These are phyloP conservation scores for Dioscorea cayenensis DNA, from an alignment of 116 monocot genomes.

Conservation along the genomic window DNA sequence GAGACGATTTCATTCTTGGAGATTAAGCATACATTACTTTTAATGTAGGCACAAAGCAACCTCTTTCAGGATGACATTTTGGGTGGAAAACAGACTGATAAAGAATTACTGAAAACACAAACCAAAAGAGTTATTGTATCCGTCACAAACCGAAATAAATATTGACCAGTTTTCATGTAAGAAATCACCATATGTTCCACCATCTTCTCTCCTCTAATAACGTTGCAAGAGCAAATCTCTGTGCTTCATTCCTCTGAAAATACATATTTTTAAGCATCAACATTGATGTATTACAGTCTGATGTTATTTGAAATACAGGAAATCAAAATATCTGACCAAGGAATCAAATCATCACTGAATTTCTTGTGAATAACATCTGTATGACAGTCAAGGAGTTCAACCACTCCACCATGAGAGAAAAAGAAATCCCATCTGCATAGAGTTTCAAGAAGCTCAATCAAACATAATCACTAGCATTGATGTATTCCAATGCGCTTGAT, in stretches of 20 bases:
- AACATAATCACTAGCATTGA: background rate
- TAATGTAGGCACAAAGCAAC: slow-evolving; percentile 61
- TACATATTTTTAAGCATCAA: background rate
- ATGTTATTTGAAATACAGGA: too few species aligned
- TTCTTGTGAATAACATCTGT: slow-evolving; percentile 73
- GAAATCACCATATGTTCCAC: slow-evolving; percentile 52
- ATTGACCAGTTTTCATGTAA: background rate
- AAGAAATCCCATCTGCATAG: slow-evolving; percentile 66
- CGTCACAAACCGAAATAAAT: background rate
- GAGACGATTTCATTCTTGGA: background rate
- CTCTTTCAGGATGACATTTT: slow-evolving; percentile 40
- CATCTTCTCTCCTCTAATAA: slow-evolving; percentile 71
- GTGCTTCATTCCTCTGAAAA: slow-evolving; percentile 58
- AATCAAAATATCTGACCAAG: slow-evolving; percentile 30
- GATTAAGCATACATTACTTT: slow-evolving; percentile 71
- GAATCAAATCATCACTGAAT: slow-evolving; percentile 45
- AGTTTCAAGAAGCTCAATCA: background rate
- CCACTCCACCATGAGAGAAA: slow-evolving; percentile 34
- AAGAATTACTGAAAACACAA: slow-evolving; percentile 40
- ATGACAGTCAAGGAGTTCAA: slow-evolving; percentile 52
- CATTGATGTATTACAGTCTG: too few species aligned
- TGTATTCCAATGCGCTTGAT: background rate
- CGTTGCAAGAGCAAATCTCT: slow-evolving; percentile 57
- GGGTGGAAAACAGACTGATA: slow-evolving; percentile 61
- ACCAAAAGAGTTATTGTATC: background rate